Evolutionary conservation across 768 basidiomycete species (phyloP), one percentile per base, ranked within the genome.

Genomic region (Lentinula detonsa): DNA sequence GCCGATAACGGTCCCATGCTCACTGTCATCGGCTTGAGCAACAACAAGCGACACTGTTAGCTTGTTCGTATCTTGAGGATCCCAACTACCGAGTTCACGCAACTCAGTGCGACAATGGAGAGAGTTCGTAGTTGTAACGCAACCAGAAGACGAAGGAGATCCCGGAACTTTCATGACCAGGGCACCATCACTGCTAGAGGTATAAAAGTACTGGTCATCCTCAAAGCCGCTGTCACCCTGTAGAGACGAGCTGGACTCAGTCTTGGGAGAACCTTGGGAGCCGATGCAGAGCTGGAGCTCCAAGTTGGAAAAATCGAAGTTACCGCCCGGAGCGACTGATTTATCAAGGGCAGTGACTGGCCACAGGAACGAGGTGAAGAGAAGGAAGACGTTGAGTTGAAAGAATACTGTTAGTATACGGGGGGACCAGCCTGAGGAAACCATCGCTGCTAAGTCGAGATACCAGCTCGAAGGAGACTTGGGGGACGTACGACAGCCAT

Each of bases 151-250:
- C 18, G 37, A 33, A 13, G 60, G 50, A 7, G 49, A 60, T 6
- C 59, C 59, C 11, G 59, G 59, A 18, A 51, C 59, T 52, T 60
- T 60, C 58, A 59, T 59, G 21, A 59, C 45, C 0, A 59, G 18
- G 5, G 58, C 58, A n/a, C 58, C 58, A 23, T 59, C 58, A 35
- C 16, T 31, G 35, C 46, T 59, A 23, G 42, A 33, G 58, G 58
- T 59, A 42, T 45, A 59, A 21, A 59, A 59, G 18, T 59, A 50
- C 13, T 35, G 18, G 46, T 31, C 28, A 35, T 59, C 35, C 15
- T 59, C 43, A 9, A 28, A 59, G 2, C 58, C 58, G 9, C 13
- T 5, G 46, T 43, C 21, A 11, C 58, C 58, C 33, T 59, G 7
- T 13, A 59, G 58, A 16, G 43, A 46, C n/a, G 43, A 28, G n/a